Conservation (phyloP, 257 asterid genomes). For the Cordia subcordata region DNA sequence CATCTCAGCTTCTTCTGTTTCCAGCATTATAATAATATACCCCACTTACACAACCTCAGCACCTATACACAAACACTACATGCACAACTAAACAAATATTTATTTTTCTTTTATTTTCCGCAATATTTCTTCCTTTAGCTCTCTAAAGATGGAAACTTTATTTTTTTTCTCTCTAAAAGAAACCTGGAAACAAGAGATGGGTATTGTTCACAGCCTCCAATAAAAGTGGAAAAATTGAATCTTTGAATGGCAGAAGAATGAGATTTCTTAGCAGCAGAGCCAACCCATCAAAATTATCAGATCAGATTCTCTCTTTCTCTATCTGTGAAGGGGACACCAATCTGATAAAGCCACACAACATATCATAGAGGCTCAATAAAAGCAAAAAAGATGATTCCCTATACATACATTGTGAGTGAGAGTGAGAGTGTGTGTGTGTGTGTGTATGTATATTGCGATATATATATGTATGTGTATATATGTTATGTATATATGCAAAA, state of each 20-base stretch:
- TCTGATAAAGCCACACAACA: conserved; percentile 56
- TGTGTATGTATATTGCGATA: conserved; percentile 3
- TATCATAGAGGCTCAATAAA: conserved; percentile 39
- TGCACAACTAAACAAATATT: neutral
- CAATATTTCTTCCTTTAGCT: neutral
- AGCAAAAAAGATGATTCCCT: conserved; percentile 42
- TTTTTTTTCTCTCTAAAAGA: neutral
- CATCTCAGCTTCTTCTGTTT: conserved; percentile 42
- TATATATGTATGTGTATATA: neutral
- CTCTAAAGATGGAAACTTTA: neutral
- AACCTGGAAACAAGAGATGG: conserved; percentile 29
- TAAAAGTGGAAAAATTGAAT: conserved; percentile 10
- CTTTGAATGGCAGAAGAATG: conserved; percentile 50
- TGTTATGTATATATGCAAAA: conserved; percentile 23
- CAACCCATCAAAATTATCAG: conserved; percentile 39
- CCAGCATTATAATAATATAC: conserved; percentile 34
- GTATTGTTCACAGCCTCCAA: conserved; percentile 51
- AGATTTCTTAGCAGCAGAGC: conserved; percentile 14
- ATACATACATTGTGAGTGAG: conserved; percentile 2
- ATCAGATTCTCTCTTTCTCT: conserved; percentile 40
- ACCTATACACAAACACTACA: neutral
- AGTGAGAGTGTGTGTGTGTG: conserved; percentile 15
- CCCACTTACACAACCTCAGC: conserved; percentile 10
- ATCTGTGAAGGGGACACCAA: conserved; percentile 29
- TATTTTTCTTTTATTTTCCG: too few species aligned